Conservation (phyloP, 345 rosid genomes). For the Populus simonii region DNA sequence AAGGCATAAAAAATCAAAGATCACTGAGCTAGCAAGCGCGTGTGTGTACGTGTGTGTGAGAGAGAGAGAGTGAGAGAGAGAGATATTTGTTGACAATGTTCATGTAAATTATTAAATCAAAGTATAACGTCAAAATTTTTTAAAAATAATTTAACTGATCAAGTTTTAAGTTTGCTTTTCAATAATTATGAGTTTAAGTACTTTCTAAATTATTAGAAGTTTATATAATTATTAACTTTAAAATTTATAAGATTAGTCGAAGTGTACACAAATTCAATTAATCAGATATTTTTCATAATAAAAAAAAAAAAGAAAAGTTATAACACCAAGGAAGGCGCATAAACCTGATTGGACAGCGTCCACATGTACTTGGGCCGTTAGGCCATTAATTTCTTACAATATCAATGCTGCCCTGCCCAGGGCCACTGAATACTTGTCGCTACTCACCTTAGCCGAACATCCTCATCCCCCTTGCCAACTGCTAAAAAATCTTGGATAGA, state of each 20-base stretch:
- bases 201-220: accelerated
- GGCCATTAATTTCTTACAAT: neutral
- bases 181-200: too few relatives aligned
- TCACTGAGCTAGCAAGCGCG: too few relatives aligned
- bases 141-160: too few relatives aligned
- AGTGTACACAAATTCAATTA: accelerated
- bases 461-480: neutral
- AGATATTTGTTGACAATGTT: too few relatives aligned
- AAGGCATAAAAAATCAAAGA: too few relatives aligned
- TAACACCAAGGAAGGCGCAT: neutral
- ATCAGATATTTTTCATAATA: accelerated
- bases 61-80: too few relatives aligned
- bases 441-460: neutral
- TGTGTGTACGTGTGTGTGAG: too few relatives aligned
- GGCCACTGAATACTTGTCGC: neutral
- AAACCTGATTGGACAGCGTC: neutral
- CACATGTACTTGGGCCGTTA: neutral
- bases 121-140: too few relatives aligned
- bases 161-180: too few relatives aligned
- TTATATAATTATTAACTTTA: too few relatives aligned
- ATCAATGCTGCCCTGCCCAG: neutral
- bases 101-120: too few relatives aligned
- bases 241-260: accelerated
- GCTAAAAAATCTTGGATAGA: neutral
- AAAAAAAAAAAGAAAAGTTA: too few relatives aligned